phyloP scores from a whole-genome alignment of 2,329 filamentous ascomycete genomes.

The Alternaria solani region DNA sequence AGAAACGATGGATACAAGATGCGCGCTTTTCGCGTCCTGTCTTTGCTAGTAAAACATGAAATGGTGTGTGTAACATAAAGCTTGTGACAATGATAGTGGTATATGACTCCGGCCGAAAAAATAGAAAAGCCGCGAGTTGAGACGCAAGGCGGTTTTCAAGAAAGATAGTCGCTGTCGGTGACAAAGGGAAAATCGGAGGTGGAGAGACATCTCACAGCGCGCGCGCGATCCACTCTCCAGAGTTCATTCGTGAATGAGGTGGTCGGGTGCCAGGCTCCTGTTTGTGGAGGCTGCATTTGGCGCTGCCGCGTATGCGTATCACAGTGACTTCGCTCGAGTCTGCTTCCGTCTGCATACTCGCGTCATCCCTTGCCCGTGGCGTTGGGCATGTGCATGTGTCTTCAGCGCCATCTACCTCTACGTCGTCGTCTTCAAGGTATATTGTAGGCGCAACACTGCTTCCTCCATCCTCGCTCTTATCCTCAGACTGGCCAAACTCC shows the following conservation, averaged over 20 bases:
- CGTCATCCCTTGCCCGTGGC: background rate
- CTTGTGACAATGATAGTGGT: background rate
- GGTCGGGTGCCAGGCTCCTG: background rate
- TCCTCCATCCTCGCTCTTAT: background rate
- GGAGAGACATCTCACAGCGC: background rate
- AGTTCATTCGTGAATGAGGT: background rate
- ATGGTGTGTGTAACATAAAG: background rate
- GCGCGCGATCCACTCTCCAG: background rate
- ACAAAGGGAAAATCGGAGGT: background rate
- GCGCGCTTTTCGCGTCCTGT: background rate
- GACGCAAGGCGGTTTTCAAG: background rate
- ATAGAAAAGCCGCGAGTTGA: background rate
- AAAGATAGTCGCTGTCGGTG: background rate
- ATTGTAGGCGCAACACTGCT: background rate
- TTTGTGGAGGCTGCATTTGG: background rate
- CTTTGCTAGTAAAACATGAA: background rate
- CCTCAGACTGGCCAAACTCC: background rate
- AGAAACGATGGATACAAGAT: background rate
- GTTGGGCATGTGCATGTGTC: background rate
- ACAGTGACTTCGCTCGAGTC: conserved; percentile 8
- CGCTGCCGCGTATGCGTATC: background rate
- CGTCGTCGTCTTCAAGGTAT: background rate
- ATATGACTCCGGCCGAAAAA: conserved; percentile 4
- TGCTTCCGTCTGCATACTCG: background rate
- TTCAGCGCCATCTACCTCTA: background rate